Conservation (phyloP, 2,329 filamentous ascomycete genomes). For the Ophiostoma sp. region DNA sequence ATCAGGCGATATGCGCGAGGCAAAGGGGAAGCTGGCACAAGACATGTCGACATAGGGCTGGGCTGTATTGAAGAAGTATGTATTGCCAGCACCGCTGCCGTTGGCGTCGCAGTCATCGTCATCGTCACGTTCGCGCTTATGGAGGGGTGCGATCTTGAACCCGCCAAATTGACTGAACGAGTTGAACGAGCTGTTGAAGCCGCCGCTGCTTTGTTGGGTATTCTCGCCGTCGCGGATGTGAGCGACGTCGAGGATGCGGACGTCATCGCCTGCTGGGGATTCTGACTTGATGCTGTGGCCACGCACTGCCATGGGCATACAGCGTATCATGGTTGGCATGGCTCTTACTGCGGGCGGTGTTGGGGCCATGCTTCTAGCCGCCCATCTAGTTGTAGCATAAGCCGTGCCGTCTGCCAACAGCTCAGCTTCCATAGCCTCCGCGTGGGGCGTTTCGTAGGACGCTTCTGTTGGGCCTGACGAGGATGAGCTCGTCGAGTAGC, state of each 20-base stretch:
- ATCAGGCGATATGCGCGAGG: neutral
- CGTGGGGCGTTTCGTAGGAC: neutral
- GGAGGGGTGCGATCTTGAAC: neutral
- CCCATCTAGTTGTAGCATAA: neutral
- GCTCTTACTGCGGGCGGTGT: neutral
- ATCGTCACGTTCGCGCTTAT: constrained; percentile 18
- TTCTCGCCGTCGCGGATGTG: neutral
- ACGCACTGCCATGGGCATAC: neutral
- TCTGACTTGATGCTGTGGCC: neutral
- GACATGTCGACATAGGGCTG: neutral
- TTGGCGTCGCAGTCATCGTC: neutral
- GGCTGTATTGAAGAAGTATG: neutral
- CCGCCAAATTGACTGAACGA: neutral
- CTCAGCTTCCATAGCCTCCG: neutral
- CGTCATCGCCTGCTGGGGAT: neutral
- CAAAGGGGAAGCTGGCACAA: neutral
- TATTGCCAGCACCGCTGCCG: no score
- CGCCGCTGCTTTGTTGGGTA: neutral
- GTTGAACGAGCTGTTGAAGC: neutral
- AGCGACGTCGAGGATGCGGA: neutral
- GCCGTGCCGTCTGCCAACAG: neutral
- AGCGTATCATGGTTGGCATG: neutral
- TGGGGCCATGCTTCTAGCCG: neutral
- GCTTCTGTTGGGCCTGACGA: neutral
- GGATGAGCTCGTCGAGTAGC: neutral